phyloP scores from a whole-genome alignment of 169 alveolate genomes.

The Eimeria acervulina region DNA sequence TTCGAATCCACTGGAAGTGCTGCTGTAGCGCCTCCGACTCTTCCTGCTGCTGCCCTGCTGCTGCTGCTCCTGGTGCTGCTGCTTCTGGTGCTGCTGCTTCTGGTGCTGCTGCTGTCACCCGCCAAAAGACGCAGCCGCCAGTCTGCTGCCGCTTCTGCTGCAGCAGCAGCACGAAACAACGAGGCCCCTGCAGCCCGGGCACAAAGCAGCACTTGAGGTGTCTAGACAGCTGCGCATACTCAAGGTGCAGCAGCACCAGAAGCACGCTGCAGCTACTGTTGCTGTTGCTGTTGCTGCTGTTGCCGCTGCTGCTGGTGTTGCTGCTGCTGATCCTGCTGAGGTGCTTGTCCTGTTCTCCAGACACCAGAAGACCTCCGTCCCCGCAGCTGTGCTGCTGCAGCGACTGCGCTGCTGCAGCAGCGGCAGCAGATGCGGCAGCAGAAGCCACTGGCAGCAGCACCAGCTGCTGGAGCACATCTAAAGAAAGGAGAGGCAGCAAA shows the following conservation, averaged over 20 bases:
- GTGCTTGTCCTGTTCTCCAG: not conserved
- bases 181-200: slow-evolving; percentile 50
- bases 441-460: slow-evolving; percentile 56
- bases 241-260: slow-evolving; percentile 45
- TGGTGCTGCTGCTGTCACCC: not conserved
- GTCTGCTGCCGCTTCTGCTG: slow-evolving; percentile 31
- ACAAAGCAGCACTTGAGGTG: slow-evolving; percentile 60
- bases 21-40: slow-evolving; percentile 14
- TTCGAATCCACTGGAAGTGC: slow-evolving; percentile 39
- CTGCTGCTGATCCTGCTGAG: not conserved
- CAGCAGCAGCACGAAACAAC: slow-evolving; percentile 27
- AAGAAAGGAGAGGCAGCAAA: slow-evolving; percentile 52
- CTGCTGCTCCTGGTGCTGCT: slow-evolving; percentile 17
- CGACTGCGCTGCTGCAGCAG: not conserved
- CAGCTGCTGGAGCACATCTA: not conserved
- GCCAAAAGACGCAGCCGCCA: slow-evolving; percentile 35
- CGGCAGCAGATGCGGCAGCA: slow-evolving; percentile 52
- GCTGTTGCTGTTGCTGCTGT: slow-evolving; percentile 26
- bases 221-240: slow-evolving; percentile 55
- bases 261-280: slow-evolving; percentile 57
- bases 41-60: slow-evolving; percentile 17
- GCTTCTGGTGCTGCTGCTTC: not conserved
- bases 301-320: slow-evolving; percentile 1
- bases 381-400: slow-evolving; percentile 50
- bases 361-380: not conserved